Evolutionary conservation across 192 early-diverging fungal genomes (phyloP), one percentile per base, ranked within the genome.

Genomic region (Backusella sp.): DNA sequence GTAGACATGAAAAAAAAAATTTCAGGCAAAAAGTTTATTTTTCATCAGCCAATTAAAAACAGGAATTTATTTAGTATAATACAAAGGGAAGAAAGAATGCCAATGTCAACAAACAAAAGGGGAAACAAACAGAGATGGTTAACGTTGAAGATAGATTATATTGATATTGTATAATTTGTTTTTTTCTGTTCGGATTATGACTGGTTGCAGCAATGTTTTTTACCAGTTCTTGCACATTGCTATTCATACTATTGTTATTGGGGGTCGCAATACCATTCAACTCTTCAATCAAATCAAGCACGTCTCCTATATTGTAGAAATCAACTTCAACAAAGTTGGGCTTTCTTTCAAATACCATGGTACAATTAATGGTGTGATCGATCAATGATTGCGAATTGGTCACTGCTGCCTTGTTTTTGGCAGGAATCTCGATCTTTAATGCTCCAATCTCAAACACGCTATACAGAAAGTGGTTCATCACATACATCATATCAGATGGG

Each of bases 401-500:
- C 3, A 65, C 26, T 0, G 32, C 69, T 0, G 88, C 90, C 3
- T 75, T 67, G 41, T 76, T 79, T 37, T 34, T 46, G 17, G 85
- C 84, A 1, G 92, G 90, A 11, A 87, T 59, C 15, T 89, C 83
- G 19, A 87, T 49, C 8, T 41, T 44, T 21, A 73, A 30, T n/a
- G 73, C 49, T 11, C 79, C 79, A 8, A 87, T 12, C 6, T 74
- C 42, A 30, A 88, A 34, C 30, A 73, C 77, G 17, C 81, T 79
- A 26, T 86, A 90, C 23, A 91, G 77, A 80, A 94, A 94, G 74
- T 92, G 91, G 82, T 94, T 94, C 81, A 94, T 77, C 6, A 92
- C 85, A 72, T 88, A 87, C 79, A 94, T 84, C 71, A 85, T 59
- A 4, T 37, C 69, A 37, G 70, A 65, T n/a, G 73, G 34, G 7